These are phyloP conservation scores for Dalbergia oliveri DNA, from an alignment of 306 rosid species.

Conservation along the genomic window DNA sequence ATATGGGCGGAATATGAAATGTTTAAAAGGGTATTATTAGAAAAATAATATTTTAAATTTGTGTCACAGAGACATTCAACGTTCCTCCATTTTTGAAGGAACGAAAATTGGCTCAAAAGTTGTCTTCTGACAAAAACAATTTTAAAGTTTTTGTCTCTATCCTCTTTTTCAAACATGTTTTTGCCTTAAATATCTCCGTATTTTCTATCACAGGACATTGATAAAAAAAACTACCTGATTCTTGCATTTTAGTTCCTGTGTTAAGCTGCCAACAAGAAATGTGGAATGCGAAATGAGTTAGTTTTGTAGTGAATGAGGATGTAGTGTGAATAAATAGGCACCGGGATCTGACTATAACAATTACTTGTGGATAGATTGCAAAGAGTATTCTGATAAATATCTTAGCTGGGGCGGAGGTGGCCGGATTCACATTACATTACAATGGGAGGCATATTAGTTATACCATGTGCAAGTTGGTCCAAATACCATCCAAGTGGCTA, in stretches of 20 bases:
- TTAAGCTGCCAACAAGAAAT: background rate
- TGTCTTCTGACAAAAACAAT: too few relatives aligned
- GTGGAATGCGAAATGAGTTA: background rate
- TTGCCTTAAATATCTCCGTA: too few relatives aligned
- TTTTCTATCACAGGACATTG: too few relatives aligned
- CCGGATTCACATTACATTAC: background rate
- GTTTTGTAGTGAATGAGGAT: background rate
- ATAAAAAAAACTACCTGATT: background rate
- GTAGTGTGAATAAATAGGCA: background rate
- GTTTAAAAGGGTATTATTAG: too few relatives aligned
- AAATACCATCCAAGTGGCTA: background rate
- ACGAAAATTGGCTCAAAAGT: too few relatives aligned
- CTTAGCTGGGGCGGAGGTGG: too few relatives aligned
- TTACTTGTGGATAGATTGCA: background rate
- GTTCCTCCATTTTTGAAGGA: too few relatives aligned
- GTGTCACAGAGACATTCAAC: too few relatives aligned
- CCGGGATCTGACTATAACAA: background rate
- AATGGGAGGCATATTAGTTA: background rate
- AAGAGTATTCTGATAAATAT: background rate
- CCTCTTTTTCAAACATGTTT: too few relatives aligned
- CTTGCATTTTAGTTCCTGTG: background rate
- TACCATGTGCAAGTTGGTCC: background rate
- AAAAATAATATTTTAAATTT: too few relatives aligned
- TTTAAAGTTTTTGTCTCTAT: too few relatives aligned
- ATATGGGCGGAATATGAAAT: too few relatives aligned